A percentile compares a stretch with the other conserved stretches of the same genome.
Evolutionary conservation across 2,329 filamentous ascomycete genomes (phyloP).

Genomic region (Ascochyta pisi): DNA sequence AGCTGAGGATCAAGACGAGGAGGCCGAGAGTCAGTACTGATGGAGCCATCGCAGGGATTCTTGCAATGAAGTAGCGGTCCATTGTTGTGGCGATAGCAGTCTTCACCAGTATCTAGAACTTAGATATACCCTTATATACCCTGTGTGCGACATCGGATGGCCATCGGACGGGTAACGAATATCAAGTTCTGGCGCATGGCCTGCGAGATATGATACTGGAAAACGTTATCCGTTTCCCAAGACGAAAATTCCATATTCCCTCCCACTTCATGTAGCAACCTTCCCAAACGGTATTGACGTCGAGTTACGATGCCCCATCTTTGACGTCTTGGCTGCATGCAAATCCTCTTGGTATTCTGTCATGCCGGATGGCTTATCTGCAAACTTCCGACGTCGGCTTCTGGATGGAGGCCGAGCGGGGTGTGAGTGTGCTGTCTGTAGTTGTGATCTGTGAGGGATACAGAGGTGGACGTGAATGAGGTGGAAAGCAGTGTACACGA

Average conservation of each 20-base stretch:
- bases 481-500: no score
- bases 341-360: constrained; percentile 12
- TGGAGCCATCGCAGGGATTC: constrained; percentile 5
- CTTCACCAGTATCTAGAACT: neutral
- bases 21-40: constrained; percentile 10
- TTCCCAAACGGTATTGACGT: constrained; percentile 5
- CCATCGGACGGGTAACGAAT: neutral
- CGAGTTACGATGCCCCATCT: constrained; percentile 8
- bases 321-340: constrained; percentile 12
- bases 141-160: neutral
- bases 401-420: neutral
- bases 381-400: constrained; percentile 1
- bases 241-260: neutral
- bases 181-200: neutral
- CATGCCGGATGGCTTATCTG: constrained; percentile 3
- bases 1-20: constrained; percentile 5
- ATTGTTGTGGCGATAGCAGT: neutral
- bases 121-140: neutral
- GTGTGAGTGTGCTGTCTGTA: neutral
- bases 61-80: constrained; percentile 1
- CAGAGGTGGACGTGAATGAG: no score
- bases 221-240: neutral
- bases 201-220: neutral
- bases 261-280: constrained; percentile 4
- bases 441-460: neutral